Percentiles rank a stretch among this genome's conserved stretches.
These are phyloP conservation scores for Limnomonas spitsbergensis DNA, from an alignment of 139 green algal genomes.

Conservation along the genomic window DNA sequence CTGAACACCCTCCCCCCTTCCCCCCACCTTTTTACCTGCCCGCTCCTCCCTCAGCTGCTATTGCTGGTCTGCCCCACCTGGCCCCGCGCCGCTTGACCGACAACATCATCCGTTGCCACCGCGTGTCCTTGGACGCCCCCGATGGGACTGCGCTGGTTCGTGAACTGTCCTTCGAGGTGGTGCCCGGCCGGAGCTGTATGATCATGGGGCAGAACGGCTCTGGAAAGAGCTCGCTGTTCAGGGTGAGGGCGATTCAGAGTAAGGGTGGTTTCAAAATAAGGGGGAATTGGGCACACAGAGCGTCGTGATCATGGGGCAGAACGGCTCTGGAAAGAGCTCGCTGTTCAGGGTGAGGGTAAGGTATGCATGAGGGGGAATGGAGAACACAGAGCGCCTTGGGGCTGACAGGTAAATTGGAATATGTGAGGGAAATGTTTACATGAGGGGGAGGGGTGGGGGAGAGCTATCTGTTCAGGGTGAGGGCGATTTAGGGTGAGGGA, in stretches of 20 bases:
- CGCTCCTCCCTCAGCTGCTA: no score
- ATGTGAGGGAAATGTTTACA: no score
- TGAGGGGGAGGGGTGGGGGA: no score
- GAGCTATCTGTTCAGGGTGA: no score
- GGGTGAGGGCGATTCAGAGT: neutral
- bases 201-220: constrained; percentile 89
- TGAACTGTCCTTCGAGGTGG: constrained; percentile 76
- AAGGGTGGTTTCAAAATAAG: neutral
- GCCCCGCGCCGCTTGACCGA: constrained; percentile 32
- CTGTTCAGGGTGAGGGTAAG: neutral
- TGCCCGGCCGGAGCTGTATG: constrained; percentile 62
- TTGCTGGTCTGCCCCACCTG: neutral
- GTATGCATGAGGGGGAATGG: constrained; percentile 1
- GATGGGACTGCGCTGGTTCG: constrained; percentile 78
- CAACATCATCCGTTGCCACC: constrained; percentile 53
- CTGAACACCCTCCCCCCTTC: no score
- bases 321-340: neutral
- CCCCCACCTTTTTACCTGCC: no score
- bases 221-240: constrained; percentile 80
- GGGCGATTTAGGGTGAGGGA: no score
- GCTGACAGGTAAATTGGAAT: no score
- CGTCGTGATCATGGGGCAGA: neutral
- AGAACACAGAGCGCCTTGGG: no score
- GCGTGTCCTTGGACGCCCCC: constrained; percentile 81
- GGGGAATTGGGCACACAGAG: neutral